phyloP scores from a whole-genome alignment of 441 rosid species.

The Erysimum pusillum region DNA sequence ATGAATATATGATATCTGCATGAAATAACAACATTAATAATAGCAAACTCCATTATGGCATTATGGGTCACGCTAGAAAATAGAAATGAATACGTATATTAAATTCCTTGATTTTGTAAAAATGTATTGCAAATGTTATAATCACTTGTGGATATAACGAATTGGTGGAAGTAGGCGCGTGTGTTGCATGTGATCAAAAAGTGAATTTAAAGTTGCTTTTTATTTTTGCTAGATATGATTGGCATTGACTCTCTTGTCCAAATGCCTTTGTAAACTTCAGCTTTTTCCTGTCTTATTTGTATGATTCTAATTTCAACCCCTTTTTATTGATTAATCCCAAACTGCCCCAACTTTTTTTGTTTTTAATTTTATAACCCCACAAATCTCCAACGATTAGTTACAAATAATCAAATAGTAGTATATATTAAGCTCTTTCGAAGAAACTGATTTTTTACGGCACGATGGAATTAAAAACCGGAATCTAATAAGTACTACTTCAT shows the following conservation, averaged over 20 bases:
- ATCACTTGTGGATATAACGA: background rate
- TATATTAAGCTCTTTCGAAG: constrained; percentile 5
- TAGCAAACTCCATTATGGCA: constrained; percentile 21
- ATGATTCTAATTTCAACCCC: constrained; percentile 53
- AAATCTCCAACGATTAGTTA: constrained; percentile 4
- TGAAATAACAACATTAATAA: constrained; percentile 10
- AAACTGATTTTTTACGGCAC: constrained; percentile 44
- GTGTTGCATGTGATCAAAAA: constrained; percentile 32
- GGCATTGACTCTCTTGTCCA: constrained; percentile 90
- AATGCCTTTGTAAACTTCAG: constrained; percentile 75
- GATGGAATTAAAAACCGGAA: constrained; percentile 32
- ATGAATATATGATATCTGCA: no score
- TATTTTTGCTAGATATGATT: constrained; percentile 74
- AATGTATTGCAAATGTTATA: background rate
- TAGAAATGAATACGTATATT: constrained; percentile 15
- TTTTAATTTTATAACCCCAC: constrained; percentile 11
- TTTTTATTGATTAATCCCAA: constrained; percentile 17
- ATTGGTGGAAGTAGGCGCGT: constrained; percentile 36
- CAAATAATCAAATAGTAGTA: background rate
- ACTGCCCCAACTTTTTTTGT: constrained; percentile 40
- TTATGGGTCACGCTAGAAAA: constrained; percentile 34
- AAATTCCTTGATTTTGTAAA: constrained; percentile 23
- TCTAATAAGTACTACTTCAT: constrained; percentile 40
- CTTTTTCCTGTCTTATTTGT: constrained; percentile 52
- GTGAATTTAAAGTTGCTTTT: constrained; percentile 39